Evolutionary conservation across 495 filamentous ascomycete genomes (phyloP).

Genomic region (Aspergillus taichungensis): DNA sequence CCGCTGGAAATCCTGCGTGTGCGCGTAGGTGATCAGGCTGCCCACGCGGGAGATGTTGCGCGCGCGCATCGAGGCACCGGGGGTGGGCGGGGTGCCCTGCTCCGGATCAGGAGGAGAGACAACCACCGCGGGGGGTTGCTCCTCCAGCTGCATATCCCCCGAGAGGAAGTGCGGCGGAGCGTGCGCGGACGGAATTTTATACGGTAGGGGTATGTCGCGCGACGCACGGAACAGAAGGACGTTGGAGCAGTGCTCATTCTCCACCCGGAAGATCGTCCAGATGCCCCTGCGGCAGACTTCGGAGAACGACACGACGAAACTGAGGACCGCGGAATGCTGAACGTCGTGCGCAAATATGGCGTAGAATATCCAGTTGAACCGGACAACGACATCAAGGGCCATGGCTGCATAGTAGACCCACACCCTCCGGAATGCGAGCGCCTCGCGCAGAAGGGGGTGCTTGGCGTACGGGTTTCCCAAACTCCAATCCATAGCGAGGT

Average conservation of each 20-base stretch:
- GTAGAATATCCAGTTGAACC: constrained; percentile 95
- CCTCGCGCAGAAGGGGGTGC: constrained; percentile 64
- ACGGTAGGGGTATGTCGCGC: constrained; percentile 74
- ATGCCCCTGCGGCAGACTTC: constrained; percentile 77
- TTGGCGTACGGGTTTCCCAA: constrained; percentile 66
- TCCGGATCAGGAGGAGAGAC: constrained; percentile 22
- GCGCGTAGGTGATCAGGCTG: constrained; percentile 59
- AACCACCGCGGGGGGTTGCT: constrained; percentile 18
- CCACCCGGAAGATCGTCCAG: constrained; percentile 88
- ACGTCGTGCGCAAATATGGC: constrained; percentile 67
- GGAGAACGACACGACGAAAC: constrained; percentile 64
- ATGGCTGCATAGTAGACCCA: constrained; percentile 85
- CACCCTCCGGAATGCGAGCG: constrained; percentile 63
- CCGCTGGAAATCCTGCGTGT: constrained; percentile 82
- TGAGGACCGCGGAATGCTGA: constrained; percentile 71
- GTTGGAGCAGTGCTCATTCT: constrained; percentile 92
- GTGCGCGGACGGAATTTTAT: constrained; percentile 42
- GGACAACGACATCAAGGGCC: constrained; percentile 74
- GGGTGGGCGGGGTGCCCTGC: constrained; percentile 19
- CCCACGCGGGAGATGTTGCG: constrained; percentile 42
- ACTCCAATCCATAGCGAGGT: constrained; percentile 94
- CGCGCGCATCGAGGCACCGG: constrained; percentile 22
- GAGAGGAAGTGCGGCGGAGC: constrained; percentile 12
- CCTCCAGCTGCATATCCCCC: constrained; percentile 23
- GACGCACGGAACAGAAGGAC: constrained; percentile 77